Base-by-base conservation (phyloP, 2,329 filamentous ascomycete species). In the Pyrenophora graminea region DNA sequence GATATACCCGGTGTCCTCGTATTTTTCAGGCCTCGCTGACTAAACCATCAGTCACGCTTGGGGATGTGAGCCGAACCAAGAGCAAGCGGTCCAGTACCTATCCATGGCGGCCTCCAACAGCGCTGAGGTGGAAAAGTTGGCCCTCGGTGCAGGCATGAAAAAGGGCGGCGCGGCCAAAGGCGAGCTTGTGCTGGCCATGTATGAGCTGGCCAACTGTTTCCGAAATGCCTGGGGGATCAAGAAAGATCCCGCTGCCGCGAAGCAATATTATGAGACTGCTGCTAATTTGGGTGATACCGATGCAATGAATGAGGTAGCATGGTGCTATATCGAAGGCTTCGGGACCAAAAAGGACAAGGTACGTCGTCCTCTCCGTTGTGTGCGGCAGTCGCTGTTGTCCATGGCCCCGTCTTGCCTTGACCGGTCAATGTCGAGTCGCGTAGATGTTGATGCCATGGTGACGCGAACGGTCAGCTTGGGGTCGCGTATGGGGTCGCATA, bases 331-430 rank as follows among this genome's bases (percentile, higher is more conserved):
- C 23, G 89, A 97, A 71, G 94, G 94, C n/a, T 96, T 96, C 75
- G 94, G 94, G 30, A 93, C 91, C 69, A 94, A 91, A 74, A 99
- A 97, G 75, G 92, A 99, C 79, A 97, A 96, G 89, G 93, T 97
- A 43, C 39, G 37, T 47, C 39, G 41, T 34, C 53, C 42, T 40
- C 46, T 15, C 37, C 31, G 23, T 10, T 30, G 27, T 32, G 36
- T 27, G 21, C 42, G 39, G 45, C 48, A 27, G 39, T 59, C 45
- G 46, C 39, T 44, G 41, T 47, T 41, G 39, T 43, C 44, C 46
- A 23, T 23, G 33, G 36, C 27, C 30, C 43, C 56, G 39, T 56
- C 44, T 30, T 37, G 38, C 52, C 52, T 55, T 64, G 58, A 69
- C 66, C 67, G 66, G 65, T 69, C 55, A 43, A 52, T 52, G 32